Conservation (phyloP, 352 stramenopile genomes). For the Globisporangium ultimum region DNA sequence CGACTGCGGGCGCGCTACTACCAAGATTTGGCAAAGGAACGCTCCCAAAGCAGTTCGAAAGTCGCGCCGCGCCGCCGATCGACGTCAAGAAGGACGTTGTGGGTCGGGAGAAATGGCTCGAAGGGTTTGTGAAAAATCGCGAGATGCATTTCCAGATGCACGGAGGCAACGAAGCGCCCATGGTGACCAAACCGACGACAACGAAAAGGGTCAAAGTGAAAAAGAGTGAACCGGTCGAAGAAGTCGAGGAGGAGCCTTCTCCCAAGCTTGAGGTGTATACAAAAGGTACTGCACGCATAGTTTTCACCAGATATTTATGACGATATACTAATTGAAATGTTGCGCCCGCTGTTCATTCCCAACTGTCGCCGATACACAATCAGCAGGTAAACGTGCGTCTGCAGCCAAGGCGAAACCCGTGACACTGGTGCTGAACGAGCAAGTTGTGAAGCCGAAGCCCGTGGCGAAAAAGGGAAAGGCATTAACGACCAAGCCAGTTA, state of each 20-base stretch:
- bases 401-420: no score
- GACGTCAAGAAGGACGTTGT: constrained; percentile 22
- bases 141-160: constrained; percentile 29
- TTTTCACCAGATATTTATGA: no score
- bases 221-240: neutral
- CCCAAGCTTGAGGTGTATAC: neutral
- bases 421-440: no score
- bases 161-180: constrained; percentile 17
- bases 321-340: no score
- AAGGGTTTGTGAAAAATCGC: constrained; percentile 33
- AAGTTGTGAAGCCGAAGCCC: no score
- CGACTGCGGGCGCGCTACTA: constrained; percentile 34
- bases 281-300: no score
- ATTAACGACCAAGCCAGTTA: no score
- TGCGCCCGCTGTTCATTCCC: no score
- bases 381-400: no score
- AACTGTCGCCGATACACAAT: no score
- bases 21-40: constrained; percentile 42
- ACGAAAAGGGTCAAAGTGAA: constrained; percentile 1
- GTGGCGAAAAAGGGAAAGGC: no score
- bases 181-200: neutral
- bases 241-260: neutral
- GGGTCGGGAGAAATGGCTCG: constrained; percentile 33
- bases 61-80: constrained; percentile 21
- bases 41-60: constrained; percentile 30